Conservation (phyloP, 1,139 yeast species). For the Pichia sp. region DNA sequence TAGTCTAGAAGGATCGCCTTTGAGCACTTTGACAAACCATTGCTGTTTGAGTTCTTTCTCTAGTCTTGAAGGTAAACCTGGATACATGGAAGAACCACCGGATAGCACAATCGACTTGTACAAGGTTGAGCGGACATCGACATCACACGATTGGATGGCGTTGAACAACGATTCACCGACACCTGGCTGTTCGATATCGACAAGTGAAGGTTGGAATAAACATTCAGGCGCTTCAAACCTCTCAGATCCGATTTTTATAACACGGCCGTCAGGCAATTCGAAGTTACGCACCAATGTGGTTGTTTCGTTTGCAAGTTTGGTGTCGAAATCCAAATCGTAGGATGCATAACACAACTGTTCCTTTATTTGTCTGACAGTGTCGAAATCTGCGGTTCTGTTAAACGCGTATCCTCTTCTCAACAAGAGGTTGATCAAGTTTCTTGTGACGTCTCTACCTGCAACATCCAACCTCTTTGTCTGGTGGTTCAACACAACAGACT, state of each 20-base stretch:
- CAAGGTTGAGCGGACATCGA: slow-evolving; percentile 83
- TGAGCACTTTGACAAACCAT: slow-evolving; percentile 86
- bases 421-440: slow-evolving; percentile 83
- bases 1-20: slow-evolving; percentile 81
- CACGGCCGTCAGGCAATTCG: slow-evolving; percentile 95
- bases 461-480: slow-evolving; percentile 89
- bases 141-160: slow-evolving; percentile 90
- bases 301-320: slow-evolving; percentile 85
- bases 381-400: slow-evolving; percentile 97
- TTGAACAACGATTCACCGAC: slow-evolving; percentile 89
- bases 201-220: slow-evolving; percentile 91
- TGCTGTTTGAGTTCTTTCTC: slow-evolving; percentile 95
- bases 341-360: slow-evolving; percentile 94
- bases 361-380: slow-evolving; percentile 95
- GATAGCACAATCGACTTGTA: slow-evolving; percentile 77
- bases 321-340: slow-evolving; percentile 86
- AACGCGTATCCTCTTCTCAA: slow-evolving; percentile 96
- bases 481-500: slow-evolving; percentile 91
- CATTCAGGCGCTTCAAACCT: slow-evolving; percentile 98
- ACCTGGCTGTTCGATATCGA: slow-evolving; percentile 98
- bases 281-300: slow-evolving; percentile 87
- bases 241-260: slow-evolving; percentile 90
- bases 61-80: slow-evolving; percentile 92
- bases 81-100: slow-evolving; percentile 97
- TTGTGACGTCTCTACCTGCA: slow-evolving; percentile 97